Conservation (phyloP, 306 rosid genomes). For the Ormosia semicastrata region DNA sequence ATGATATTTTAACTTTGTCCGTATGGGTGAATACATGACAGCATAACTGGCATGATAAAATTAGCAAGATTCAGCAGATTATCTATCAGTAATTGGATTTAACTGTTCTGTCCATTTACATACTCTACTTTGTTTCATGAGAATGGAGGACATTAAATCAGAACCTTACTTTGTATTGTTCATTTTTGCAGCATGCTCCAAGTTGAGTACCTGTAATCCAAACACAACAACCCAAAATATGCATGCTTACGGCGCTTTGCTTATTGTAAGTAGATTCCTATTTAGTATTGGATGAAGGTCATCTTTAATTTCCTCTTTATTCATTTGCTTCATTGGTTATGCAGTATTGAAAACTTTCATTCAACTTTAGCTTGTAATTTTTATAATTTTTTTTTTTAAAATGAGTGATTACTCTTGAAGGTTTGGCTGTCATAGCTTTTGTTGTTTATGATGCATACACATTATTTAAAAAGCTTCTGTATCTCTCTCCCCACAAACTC, state of each 20-base stretch:
- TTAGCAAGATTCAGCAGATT: neutral
- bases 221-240: constrained; percentile 70
- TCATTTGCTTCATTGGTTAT: neutral
- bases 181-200: constrained; percentile 73
- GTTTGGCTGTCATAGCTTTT: neutral
- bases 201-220: constrained; percentile 69
- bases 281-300: constrained; percentile 19
- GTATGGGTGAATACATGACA: neutral
- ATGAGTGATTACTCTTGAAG: constrained; percentile 8
- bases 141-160: neutral
- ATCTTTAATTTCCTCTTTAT: neutral
- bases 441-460: neutral
- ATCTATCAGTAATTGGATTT: neutral
- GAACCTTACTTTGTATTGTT: constrained; percentile 29
- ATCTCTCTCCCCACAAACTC: neutral
- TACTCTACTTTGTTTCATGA: constrained; percentile 10
- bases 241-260: constrained; percentile 66
- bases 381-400: neutral
- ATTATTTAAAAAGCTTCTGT: neutral
- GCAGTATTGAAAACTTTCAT: neutral
- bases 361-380: neutral
- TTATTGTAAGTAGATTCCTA: constrained; percentile 63
- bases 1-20: neutral
- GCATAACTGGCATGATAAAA: neutral
- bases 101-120: neutral